Conservation (phyloP, 2,329 filamentous ascomycete species). For the Rutstroemia sp. region DNA sequence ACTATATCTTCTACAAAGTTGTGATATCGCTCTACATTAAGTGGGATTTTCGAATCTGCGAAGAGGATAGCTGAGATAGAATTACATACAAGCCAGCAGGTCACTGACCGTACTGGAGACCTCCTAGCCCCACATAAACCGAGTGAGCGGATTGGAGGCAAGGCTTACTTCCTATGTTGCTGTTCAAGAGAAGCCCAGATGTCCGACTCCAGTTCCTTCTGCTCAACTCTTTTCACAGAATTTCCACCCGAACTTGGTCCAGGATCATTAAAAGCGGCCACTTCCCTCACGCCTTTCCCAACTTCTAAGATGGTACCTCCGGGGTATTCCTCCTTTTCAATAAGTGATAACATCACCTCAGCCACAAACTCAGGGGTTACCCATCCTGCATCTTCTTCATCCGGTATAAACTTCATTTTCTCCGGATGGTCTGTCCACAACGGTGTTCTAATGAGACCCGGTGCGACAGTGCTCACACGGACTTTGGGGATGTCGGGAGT, state of each 20-base stretch:
- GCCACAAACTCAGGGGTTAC: slow-evolving; percentile 37
- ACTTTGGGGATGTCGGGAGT: slow-evolving; percentile 28
- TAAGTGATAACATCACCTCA: slow-evolving; percentile 35
- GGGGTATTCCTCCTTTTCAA: slow-evolving; percentile 29
- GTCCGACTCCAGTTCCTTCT: background rate
- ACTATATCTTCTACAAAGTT: too few relatives aligned
- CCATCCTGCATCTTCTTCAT: slow-evolving; percentile 27
- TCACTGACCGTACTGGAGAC: too few relatives aligned
- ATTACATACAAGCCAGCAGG: too few relatives aligned
- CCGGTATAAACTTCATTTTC: slow-evolving; percentile 32
- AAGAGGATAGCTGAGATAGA: too few relatives aligned
- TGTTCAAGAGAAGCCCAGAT: slow-evolving; percentile 4
- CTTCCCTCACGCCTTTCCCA: slow-evolving; percentile 29
- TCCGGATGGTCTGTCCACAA: slow-evolving; percentile 39
- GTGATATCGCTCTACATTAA: too few relatives aligned
- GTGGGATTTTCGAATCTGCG: too few relatives aligned
- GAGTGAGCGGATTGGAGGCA: too few relatives aligned
- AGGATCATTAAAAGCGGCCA: slow-evolving; percentile 33
- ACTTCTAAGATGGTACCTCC: slow-evolving; percentile 39
- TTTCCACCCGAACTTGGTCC: slow-evolving; percentile 27
- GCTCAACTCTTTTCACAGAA: background rate
- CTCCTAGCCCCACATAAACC: too few relatives aligned
- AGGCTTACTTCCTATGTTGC: background rate
- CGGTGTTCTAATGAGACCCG: slow-evolving; percentile 35
- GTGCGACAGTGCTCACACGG: slow-evolving; percentile 38